A percentile compares a stretch with the other conserved stretches of the same genome.
Conservation (phyloP, 2,329 filamentous ascomycete species). For the Ophiocordyceps camponoti-saundersi region DNA sequence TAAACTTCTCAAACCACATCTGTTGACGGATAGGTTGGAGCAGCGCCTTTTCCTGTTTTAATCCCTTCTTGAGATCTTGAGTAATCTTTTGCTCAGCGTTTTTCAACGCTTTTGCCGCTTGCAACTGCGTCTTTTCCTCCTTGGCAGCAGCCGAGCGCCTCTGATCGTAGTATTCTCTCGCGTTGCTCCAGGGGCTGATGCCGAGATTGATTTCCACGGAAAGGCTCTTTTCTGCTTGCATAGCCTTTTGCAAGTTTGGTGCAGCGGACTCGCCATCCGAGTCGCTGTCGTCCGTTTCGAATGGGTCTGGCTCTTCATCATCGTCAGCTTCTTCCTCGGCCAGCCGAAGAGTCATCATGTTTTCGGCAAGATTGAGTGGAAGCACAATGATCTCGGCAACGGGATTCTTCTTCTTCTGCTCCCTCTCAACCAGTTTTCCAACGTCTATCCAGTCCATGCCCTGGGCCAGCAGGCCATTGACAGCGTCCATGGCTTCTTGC, state of each 20-base stretch:
- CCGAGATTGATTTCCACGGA: constrained; percentile 72
- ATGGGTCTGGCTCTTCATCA: constrained; percentile 39
- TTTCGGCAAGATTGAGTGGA: constrained; percentile 80
- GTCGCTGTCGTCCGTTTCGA: constrained; percentile 52
- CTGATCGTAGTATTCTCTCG: constrained; percentile 81
- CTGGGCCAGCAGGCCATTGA: constrained; percentile 79
- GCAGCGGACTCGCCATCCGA: constrained; percentile 16
- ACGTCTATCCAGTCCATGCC: constrained; percentile 98
- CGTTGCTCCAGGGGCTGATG: constrained; percentile 75
- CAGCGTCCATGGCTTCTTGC: constrained; percentile 79
- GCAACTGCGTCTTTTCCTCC: constrained; percentile 69
- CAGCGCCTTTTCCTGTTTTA: constrained; percentile 85
- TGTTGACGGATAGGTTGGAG: constrained; percentile 67
- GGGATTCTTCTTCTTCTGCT: constrained; percentile 64
- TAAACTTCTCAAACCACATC: constrained; percentile 95
- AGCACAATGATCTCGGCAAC: constrained; percentile 78
- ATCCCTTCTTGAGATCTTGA: constrained; percentile 66
- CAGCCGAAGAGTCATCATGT: constrained; percentile 66
- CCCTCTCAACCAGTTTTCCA: constrained; percentile 70
- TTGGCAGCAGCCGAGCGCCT: constrained; percentile 72
- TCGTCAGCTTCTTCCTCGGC: constrained; percentile 51
- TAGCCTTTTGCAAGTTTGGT: constrained; percentile 17
- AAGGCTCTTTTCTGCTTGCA: constrained; percentile 35
- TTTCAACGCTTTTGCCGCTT: constrained; percentile 69
- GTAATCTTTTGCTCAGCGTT: constrained; percentile 80